Evolutionary conservation across 2,329 filamentous ascomycete species (phyloP).

Genomic region (Fusarium sterilihyphosum): DNA sequence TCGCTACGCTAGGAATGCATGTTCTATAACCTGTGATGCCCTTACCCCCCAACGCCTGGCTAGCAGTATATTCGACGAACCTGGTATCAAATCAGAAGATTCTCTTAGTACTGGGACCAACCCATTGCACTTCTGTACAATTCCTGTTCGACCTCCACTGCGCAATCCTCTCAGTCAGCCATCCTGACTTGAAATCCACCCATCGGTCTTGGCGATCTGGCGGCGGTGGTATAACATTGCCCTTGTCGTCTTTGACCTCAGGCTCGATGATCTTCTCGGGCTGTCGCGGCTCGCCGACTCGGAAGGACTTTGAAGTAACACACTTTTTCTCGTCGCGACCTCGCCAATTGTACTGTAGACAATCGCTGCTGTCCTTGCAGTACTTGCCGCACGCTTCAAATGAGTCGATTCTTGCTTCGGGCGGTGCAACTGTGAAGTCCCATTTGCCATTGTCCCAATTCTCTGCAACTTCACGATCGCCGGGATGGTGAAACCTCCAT

Average conservation of each 20-base stretch:
- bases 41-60: slow-evolving; percentile 34
- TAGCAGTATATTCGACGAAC: slow-evolving; percentile 13
- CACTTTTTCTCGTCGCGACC: slow-evolving; percentile 46
- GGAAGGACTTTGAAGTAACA: slow-evolving; percentile 43
- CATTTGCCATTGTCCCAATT: slow-evolving; percentile 49
- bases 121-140: slow-evolving; percentile 46
- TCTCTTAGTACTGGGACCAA: slow-evolving; percentile 46
- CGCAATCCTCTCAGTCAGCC: slow-evolving; percentile 41
- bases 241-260: slow-evolving; percentile 39
- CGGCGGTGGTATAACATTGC: slow-evolving; percentile 34
- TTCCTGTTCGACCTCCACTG: slow-evolving; percentile 40
- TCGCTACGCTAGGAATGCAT: slow-evolving; percentile 9
- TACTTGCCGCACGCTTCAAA: slow-evolving; percentile 43
- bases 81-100: slow-evolving; percentile 37
- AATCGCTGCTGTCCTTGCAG: slow-evolving; percentile 40
- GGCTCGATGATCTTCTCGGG: slow-evolving; percentile 41
- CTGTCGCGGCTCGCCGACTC: slow-evolving; percentile 39
- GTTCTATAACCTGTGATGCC: slow-evolving; percentile 21
- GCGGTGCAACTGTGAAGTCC: slow-evolving; percentile 42
- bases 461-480: slow-evolving; percentile 30
- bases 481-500: slow-evolving; percentile 51
- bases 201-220: slow-evolving; percentile 33
- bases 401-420: slow-evolving; percentile 40
- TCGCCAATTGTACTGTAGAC: slow-evolving; percentile 47
- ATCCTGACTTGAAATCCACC: slow-evolving; percentile 47